Conservation (phyloP, 2,329 filamentous ascomycete genomes). For the Geosmithia flava region DNA sequence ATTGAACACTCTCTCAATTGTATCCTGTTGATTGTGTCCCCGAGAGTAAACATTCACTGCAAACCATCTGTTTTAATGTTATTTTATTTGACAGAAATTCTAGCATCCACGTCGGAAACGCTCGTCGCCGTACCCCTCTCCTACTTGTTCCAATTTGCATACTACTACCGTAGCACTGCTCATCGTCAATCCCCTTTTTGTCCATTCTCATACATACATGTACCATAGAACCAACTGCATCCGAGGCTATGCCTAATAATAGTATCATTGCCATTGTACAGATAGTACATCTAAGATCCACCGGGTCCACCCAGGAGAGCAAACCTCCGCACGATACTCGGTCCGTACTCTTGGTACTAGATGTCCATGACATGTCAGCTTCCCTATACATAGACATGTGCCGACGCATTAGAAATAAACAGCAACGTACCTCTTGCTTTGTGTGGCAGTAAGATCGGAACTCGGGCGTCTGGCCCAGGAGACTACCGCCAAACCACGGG, state of each 20-base stretch:
- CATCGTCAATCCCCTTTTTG: not conserved
- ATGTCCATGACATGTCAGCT: conserved; percentile 9
- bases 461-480: conserved; percentile 93
- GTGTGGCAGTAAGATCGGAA: conserved; percentile 99
- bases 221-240: not conserved
- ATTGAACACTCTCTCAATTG: too few species aligned
- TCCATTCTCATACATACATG: not conserved
- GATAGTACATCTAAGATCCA: conserved; percentile 42
- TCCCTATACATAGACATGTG: not conserved
- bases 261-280: not conserved
- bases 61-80: too few species aligned
- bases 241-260: not conserved
- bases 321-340: conserved; percentile 90
- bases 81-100: not conserved
- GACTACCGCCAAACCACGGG: conserved; percentile 95
- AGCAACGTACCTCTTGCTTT: conserved; percentile 50
- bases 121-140: not conserved
- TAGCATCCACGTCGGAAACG: not conserved
- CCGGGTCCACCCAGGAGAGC: conserved; percentile 87
- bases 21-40: too few species aligned
- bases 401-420: not conserved
- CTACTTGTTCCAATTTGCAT: not conserved
- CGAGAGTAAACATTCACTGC: too few species aligned
- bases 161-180: not conserved
- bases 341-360: conserved; percentile 90